Percentiles rank a stretch among this genome's conserved stretches.
phyloP scores from a whole-genome alignment of 768 basidiomycete genomes.

The Boletus subparvulus region DNA sequence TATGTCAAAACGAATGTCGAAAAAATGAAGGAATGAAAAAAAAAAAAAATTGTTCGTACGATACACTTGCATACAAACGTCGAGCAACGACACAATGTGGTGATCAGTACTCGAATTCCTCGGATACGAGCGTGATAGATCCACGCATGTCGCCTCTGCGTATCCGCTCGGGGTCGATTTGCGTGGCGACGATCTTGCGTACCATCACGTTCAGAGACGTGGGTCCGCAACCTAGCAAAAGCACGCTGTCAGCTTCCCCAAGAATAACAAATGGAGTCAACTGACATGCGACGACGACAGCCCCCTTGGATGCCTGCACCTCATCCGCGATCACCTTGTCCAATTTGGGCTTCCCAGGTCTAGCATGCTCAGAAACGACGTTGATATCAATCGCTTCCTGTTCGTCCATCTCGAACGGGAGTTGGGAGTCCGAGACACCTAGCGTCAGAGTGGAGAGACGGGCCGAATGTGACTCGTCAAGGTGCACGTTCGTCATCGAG shows the following conservation, averaged over 20 bases:
- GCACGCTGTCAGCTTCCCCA: not conserved
- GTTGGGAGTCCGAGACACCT: not conserved
- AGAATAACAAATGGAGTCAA: constrained; percentile 7
- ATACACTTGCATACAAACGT: not conserved
- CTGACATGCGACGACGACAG: constrained; percentile 70
- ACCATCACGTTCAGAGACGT: constrained; percentile 66
- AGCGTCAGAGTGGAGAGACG: not conserved
- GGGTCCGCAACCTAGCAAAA: constrained; percentile 66
- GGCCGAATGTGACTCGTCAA: not conserved
- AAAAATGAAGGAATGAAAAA: not conserved
- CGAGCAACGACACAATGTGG: not conserved
- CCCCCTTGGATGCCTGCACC: constrained; percentile 52
- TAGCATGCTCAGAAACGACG: constrained; percentile 58
- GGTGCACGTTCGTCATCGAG: not conserved
- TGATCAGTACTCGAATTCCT: constrained; percentile 63
- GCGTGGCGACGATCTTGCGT: constrained; percentile 59
- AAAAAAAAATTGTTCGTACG: not conserved
- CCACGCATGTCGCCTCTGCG: constrained; percentile 57
- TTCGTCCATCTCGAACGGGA: constrained; percentile 49
- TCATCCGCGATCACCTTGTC: constrained; percentile 64
- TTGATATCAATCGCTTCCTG: constrained; percentile 60
- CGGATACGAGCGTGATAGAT: constrained; percentile 58
- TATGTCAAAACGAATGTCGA: constrained; percentile 6
- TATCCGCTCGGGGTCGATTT: constrained; percentile 56
- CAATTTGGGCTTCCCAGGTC: constrained; percentile 66